Base-by-base conservation (phyloP, 2,329 filamentous ascomycete genomes). In the Talaromyces sp. region DNA sequence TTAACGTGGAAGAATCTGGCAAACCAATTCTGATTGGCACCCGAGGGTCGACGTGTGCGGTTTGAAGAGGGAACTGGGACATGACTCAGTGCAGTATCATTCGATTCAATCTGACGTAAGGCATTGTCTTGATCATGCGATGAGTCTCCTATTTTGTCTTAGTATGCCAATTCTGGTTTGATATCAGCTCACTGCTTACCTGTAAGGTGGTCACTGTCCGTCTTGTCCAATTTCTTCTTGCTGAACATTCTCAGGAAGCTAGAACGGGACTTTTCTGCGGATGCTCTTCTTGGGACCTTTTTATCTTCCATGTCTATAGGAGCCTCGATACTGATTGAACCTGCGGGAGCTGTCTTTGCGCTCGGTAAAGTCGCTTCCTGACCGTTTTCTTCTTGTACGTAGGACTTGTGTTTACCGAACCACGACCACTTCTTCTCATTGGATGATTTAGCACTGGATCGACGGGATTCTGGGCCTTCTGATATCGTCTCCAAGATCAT, bases 1-100 rank as follows among this genome's bases (percentile, higher is more conserved):
- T 95, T 97, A 73, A 97, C 89, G 63, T 92, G 88, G 80, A 98
- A 92, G 54, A 98, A 87, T 16, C 92, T 90, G 35, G 92, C 90
- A 62, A 98, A 85, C 93, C 94, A 97, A 70, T 90, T 96, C 72
- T 92, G 88, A 73, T 88, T 66, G 13, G 60, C 64, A 27, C 60
- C 61, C 11, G 60, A 66, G 1, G 37, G 37, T 41, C 60, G 37
- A 47, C 31, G 64, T 43, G 19, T 60, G 10, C 33, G 60, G 11
- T 43, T 89, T 35, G 76, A 52, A 48, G 52, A 41, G 6, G 59
- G 45, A 13, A 58, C 47, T 22, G 64, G 60, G 35, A 62, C 64
- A 35, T 62, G 52, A 22, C 41, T 59, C 22, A 52, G 41, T 16
- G 43, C 59, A 31, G 59, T 43, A 14, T 65, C 64, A 13, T 41